Evolutionary conservation across 768 basidiomycete genomes (phyloP).

Genomic region (Pulveroboletus sp.): DNA sequence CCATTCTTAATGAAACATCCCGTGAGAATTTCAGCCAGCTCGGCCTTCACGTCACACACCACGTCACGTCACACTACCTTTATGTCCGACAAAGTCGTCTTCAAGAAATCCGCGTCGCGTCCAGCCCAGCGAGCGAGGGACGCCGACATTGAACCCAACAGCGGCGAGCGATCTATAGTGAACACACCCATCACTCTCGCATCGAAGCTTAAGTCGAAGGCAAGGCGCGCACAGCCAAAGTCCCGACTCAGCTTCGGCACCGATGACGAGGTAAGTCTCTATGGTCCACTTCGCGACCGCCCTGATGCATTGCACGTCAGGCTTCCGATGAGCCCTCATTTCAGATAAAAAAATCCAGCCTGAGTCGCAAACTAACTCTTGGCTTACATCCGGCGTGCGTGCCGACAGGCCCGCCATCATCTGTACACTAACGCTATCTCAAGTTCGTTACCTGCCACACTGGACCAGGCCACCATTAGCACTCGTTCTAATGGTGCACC

Average conservation of each 20-base stretch:
- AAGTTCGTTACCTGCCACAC: conserved; percentile 39
- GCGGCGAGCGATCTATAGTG: neutral
- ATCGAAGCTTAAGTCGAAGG: conserved; percentile 66
- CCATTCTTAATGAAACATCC: conserved; percentile 16
- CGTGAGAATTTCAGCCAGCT: conserved; percentile 25
- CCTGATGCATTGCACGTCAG: conserved; percentile 37
- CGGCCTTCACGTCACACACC: neutral
- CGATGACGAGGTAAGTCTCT: conserved; percentile 52
- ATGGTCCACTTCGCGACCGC: conserved; percentile 2
- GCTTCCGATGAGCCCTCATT: conserved; percentile 61
- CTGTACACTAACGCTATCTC: conserved; percentile 13
- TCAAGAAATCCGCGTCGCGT: conserved; percentile 42
- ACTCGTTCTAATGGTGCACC: conserved; percentile 44
- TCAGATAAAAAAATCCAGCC: conserved; percentile 73
- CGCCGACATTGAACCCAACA: conserved; percentile 32
- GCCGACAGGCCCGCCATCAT: neutral
- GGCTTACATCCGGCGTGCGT: conserved; percentile 51
- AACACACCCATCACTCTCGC: conserved; percentile 58
- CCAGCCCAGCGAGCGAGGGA: conserved; percentile 39
- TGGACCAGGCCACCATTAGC: conserved; percentile 56
- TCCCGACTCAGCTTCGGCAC: conserved; percentile 76
- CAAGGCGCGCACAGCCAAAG: conserved; percentile 60
- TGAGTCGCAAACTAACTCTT: conserved; percentile 62
- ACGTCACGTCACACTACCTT: conserved; percentile 21
- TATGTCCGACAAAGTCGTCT: conserved; percentile 31